Conservation (phyloP, 176 grass and related monocot genomes). For the Leersia perrieri region DNA sequence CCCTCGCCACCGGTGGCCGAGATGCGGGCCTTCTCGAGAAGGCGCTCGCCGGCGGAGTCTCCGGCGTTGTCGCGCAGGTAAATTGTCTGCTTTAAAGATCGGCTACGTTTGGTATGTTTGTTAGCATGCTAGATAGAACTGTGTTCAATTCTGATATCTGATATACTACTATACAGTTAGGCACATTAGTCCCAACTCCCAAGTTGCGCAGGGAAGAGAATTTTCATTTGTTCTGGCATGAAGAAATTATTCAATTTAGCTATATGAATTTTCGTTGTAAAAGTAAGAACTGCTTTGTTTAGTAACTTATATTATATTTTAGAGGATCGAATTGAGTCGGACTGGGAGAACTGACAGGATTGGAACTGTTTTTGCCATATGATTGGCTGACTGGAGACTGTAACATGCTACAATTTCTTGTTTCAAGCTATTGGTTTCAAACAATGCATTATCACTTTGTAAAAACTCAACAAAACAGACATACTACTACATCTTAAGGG, state of each 20-base stretch:
- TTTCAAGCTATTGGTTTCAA: background rate
- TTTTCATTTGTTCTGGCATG: background rate
- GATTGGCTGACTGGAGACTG: background rate
- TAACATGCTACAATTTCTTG: background rate
- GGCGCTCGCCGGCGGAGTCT: conserved; percentile 62
- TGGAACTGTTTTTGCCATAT: background rate
- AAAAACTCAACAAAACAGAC: background rate
- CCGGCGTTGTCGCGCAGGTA: conserved; percentile 74
- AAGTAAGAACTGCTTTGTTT: background rate
- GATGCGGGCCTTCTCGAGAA: conserved; percentile 53
- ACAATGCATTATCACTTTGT: background rate
- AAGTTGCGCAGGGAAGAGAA: background rate
- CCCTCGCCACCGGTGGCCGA: conserved; percentile 30
- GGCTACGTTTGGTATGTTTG: background rate
- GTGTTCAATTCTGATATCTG: background rate
- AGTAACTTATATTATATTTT: background rate
- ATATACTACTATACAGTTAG: background rate
- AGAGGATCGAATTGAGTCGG: background rate
- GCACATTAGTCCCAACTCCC: background rate
- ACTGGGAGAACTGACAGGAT: background rate
- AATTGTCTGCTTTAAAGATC: background rate
- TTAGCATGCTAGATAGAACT: background rate
- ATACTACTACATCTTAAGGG: background rate
- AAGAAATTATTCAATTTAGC: background rate
- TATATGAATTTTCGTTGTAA: background rate